A percentile compares a stretch with the other conserved stretches of the same genome.
These are phyloP conservation scores for Achlya hypogyna DNA, from an alignment of 352 stramenopile species.

Conservation along the genomic window DNA sequence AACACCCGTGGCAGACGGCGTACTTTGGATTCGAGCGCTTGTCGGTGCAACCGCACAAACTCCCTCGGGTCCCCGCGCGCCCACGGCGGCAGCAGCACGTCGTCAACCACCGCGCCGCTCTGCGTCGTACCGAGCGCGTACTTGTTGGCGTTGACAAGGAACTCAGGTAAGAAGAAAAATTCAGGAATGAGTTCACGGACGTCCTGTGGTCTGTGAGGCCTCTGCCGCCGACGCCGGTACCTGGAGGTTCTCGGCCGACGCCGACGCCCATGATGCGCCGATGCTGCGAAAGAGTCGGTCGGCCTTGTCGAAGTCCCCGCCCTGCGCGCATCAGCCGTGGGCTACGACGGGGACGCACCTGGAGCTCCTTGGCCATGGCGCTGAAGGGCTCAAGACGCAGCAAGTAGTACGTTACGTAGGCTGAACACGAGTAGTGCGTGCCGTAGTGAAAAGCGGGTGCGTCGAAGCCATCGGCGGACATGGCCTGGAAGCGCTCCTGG, in stretches of 20 bases:
- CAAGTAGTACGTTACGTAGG: constrained; percentile 96
- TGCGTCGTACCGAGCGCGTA: constrained; percentile 65
- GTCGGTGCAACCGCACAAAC: constrained; percentile 21
- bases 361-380: constrained; percentile 46
- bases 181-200: constrained; percentile 73
- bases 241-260: constrained; percentile 87
- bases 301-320: constrained; percentile 87
- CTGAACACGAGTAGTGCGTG: constrained; percentile 95
- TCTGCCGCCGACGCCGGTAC: constrained; percentile 62
- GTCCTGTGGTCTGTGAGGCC: no score
- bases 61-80: constrained; percentile 14
- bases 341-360: constrained; percentile 22
- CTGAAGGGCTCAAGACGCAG: constrained; percentile 89
- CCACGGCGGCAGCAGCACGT: constrained; percentile 19
- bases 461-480: constrained; percentile 52
- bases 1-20: constrained; percentile 45
- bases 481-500: constrained; percentile 65
- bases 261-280: constrained; percentile 89
- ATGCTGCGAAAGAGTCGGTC: constrained; percentile 95
- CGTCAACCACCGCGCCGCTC: constrained; percentile 22
- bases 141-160: constrained; percentile 65
- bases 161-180: constrained; percentile 73
- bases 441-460: constrained; percentile 93
- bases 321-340: constrained; percentile 20
- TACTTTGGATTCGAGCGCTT: constrained; percentile 38